phyloP scores from a whole-genome alignment of 768 basidiomycete genomes.

The Amanita fuliginea region DNA sequence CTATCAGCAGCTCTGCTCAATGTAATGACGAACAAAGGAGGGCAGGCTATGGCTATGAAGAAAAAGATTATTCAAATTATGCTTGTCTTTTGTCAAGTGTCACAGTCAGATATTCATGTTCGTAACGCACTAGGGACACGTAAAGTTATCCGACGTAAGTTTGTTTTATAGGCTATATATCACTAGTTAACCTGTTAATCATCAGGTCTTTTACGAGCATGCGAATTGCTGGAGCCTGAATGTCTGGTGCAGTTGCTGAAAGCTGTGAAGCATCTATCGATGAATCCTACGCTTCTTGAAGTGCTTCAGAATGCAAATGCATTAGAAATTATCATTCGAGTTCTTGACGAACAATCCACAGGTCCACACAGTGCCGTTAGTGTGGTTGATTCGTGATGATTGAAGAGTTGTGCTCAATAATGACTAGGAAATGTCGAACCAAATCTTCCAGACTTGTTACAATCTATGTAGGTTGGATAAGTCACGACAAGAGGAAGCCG shows the following conservation, averaged over 20 bases:
- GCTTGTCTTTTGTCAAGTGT: constrained; percentile 88
- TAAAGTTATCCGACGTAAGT: constrained; percentile 81
- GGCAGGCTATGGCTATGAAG: constrained; percentile 63
- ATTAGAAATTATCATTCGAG: constrained; percentile 79
- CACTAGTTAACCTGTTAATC: constrained; percentile 1
- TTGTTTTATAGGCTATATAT: background rate
- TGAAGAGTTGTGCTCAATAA: background rate
- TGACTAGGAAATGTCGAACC: constrained; percentile 90
- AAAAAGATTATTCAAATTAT: constrained; percentile 84
- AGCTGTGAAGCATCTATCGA: constrained; percentile 92
- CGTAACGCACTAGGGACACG: constrained; percentile 86
- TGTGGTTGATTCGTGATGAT: constrained; percentile 7
- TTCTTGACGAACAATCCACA: constrained; percentile 71
- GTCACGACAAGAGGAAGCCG: constrained; percentile 92
- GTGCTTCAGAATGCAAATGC: constrained; percentile 94
- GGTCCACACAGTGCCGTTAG: constrained; percentile 75
- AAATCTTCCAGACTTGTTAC: constrained; percentile 95
- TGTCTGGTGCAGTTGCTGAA: constrained; percentile 85
- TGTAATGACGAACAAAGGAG: constrained; percentile 68
- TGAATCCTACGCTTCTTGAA: constrained; percentile 83
- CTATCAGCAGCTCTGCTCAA: constrained; percentile 82
- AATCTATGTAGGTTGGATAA: constrained; percentile 94
- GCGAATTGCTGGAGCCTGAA: constrained; percentile 79
- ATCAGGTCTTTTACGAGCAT: constrained; percentile 76
- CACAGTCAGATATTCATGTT: constrained; percentile 92